Percentiles rank a stretch among this genome's conserved stretches.
These are phyloP conservation scores for Basipetospora chlamydospora DNA, from an alignment of 2,329 filamentous ascomycete species.

Conservation along the genomic window DNA sequence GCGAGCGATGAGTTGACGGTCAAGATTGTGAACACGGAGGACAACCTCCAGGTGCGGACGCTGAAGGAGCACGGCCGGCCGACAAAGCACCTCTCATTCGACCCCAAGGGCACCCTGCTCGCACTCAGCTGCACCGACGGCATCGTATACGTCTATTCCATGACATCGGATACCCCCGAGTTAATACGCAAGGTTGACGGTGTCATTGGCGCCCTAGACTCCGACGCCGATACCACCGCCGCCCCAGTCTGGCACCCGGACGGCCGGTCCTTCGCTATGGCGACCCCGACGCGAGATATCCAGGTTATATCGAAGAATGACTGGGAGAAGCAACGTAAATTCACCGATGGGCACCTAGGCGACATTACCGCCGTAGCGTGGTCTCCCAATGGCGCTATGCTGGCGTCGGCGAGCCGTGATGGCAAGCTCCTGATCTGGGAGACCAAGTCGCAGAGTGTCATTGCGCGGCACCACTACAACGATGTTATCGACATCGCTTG, in stretches of 20 bases:
- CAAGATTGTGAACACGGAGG: constrained; percentile 70
- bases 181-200: constrained; percentile 75
- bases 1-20: constrained; percentile 93
- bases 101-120: constrained; percentile 60
- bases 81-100: constrained; percentile 86
- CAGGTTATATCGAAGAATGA: constrained; percentile 78
- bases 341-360: constrained; percentile 64
- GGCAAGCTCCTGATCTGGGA: constrained; percentile 74
- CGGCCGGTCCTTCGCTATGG: constrained; percentile 75
- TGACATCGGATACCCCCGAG: constrained; percentile 64
- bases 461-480: constrained; percentile 64
- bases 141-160: constrained; percentile 75
- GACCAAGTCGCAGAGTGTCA: constrained; percentile 67
- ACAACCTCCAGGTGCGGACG: constrained; percentile 62
- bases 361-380: constrained; percentile 80
- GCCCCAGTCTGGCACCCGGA: constrained; percentile 85
- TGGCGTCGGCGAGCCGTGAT: constrained; percentile 57
- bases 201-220: constrained; percentile 64
- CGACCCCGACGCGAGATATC: constrained; percentile 69
- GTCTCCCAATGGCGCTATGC: constrained; percentile 86
- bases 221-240: constrained; percentile 61
- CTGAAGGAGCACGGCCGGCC: constrained; percentile 72
- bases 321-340: constrained; percentile 74
- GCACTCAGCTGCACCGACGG: constrained; percentile 81
- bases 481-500: constrained; percentile 78